Base-by-base conservation (phyloP, 2,329 filamentous ascomycete genomes). In the Talaromyces islandicus region DNA sequence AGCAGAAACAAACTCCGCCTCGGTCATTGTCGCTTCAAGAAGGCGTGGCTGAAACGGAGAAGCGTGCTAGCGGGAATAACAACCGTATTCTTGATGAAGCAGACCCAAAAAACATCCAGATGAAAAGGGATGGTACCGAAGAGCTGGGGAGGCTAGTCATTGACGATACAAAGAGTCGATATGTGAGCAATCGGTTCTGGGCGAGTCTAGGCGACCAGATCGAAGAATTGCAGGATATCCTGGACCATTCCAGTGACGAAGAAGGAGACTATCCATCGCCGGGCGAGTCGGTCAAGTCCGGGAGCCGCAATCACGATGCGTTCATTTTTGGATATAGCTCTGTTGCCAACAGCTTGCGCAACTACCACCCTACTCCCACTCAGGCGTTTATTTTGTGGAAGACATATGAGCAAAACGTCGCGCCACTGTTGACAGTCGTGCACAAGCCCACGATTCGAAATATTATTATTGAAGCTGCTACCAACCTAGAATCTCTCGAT, bases 171-270 rank as follows among this genome's bases (percentile, higher is more conserved):
- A 78, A 80, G 62, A 86, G 82, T 66, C 76, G 83, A 56, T 87
- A 87, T 70, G 82, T 87, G 66, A 86, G 83, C 70, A 85, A 83
- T 66, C 81, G 81, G 29, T 83, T 86, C 64, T 86, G 83, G 83
- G 82, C 83, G 4, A 83, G 77, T 64, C 72, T 87, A 60, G 83
- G 82, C 62, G 85, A 85, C 60, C 84, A 87, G 80, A 81, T 87
- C 21, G 83, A 86, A 69, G 84, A 87, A 67, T 76, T 87, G 65
- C 84, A 84, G 65, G 80, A 84, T 63, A 82, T 87, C 17, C 75
- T 88, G 3, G 83, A 85, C 58, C 80, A 83, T 53, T 75, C 80
- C 2, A 81, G 79, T 32, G 83, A 84, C 27, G 83, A 85, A 14
- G 59, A 61, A 17, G 82, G 84, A n/a, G 74, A 79, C 52, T 68